phyloP scores from a whole-genome alignment of 257 asterid species.

The Penstemon davidsonii region DNA sequence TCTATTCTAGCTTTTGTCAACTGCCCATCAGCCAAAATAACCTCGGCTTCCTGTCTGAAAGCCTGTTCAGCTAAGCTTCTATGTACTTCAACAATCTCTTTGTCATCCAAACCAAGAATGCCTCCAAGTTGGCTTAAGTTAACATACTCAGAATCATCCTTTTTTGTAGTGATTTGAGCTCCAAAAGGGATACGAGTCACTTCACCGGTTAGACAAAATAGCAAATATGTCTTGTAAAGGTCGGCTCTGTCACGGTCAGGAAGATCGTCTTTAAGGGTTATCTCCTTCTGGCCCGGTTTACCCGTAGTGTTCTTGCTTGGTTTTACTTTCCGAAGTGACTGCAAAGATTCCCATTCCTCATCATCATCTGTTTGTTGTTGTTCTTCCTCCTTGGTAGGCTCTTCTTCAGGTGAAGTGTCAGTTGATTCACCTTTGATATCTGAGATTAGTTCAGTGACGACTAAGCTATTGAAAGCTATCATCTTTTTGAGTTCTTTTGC shows the following conservation, averaged over 20 bases:
- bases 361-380: conserved; percentile 40
- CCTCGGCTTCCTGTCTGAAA: conserved; percentile 90
- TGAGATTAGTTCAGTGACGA: conserved; percentile 71
- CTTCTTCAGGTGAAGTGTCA: conserved; percentile 54
- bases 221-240: conserved; percentile 86
- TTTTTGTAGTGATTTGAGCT: conserved; percentile 67
- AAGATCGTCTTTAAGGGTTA: conserved; percentile 83
- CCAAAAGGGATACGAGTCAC: conserved; percentile 80
- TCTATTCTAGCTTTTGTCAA: conserved; percentile 73
- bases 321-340: conserved; percentile 67
- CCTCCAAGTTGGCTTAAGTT: conserved; percentile 75
- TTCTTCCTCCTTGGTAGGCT: conserved; percentile 45
- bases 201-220: conserved; percentile 85
- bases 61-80: conserved; percentile 89
- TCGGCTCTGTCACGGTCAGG: conserved; percentile 81
- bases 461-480: conserved; percentile 82
- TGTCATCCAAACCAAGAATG: conserved; percentile 73
- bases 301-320: conserved; percentile 49
- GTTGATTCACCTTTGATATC: conserved; percentile 89
- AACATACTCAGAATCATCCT: conserved; percentile 80
- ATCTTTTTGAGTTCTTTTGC: conserved; percentile 83
- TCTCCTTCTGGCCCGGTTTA: conserved; percentile 71
- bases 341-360: conserved; percentile 85
- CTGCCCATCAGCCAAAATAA: conserved; percentile 90
- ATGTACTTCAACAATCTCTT: conserved; percentile 83